Evolutionary conservation across 1,284 basidiomycete species (phyloP).

Genomic region (Volvariella volvacea): DNA sequence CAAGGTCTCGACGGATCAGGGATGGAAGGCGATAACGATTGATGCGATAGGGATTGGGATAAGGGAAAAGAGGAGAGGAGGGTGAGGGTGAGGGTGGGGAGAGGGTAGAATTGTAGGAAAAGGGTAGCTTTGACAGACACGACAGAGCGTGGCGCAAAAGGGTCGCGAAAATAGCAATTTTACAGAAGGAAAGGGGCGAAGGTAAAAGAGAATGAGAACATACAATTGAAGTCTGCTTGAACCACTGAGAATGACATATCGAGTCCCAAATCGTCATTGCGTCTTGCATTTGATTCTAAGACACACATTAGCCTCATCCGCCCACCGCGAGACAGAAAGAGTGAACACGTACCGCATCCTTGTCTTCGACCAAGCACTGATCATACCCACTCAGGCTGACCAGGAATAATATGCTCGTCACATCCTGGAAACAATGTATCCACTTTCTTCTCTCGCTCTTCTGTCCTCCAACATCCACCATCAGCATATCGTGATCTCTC

Average conservation of each 20-base stretch:
- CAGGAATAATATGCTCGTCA: slow-evolving; percentile 83
- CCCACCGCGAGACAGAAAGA: slow-evolving; percentile 1
- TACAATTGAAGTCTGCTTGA: slow-evolving; percentile 86
- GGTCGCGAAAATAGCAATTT: no score
- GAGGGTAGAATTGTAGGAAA: no score
- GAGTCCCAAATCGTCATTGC: slow-evolving; percentile 95
- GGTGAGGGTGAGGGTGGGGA: not conserved
- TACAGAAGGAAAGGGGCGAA: no score
- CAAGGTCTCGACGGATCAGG: no score
- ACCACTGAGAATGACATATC: slow-evolving; percentile 91
- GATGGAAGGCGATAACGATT: no score
- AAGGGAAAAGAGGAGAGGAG: slow-evolving; percentile 8
- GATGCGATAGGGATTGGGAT: no score
- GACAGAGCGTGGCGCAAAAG: no score
- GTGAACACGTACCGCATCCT: slow-evolving; percentile 68
- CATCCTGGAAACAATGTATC: slow-evolving; percentile 84
- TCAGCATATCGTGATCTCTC: slow-evolving; percentile 70
- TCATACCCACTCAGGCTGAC: slow-evolving; percentile 88
- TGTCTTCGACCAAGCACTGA: slow-evolving; percentile 90
- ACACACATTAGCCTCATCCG: slow-evolving; percentile 2
- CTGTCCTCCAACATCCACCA: slow-evolving; percentile 90
- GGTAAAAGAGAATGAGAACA: slow-evolving; percentile 18
- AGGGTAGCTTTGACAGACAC: no score
- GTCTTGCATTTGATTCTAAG: slow-evolving; percentile 96
- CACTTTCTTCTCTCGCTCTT: slow-evolving; percentile 87